Conservation (phyloP, 2,329 filamentous ascomycete genomes). For the Aureobasidium sp. region DNA sequence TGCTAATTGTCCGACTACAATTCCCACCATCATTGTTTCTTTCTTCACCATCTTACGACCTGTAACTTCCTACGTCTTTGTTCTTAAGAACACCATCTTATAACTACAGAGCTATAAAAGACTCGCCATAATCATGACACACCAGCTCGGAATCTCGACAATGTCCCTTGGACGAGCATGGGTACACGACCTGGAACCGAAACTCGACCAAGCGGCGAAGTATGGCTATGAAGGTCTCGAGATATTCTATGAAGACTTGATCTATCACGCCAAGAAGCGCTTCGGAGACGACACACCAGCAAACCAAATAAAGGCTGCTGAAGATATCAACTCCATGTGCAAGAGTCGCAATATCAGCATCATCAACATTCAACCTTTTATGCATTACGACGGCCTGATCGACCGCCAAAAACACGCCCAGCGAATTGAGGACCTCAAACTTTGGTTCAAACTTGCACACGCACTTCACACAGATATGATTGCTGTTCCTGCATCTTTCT, state of each 20-base stretch:
- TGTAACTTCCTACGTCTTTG: background rate
- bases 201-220: constrained; percentile 72
- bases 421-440: constrained; percentile 67
- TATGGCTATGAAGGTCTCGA: constrained; percentile 77
- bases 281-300: constrained; percentile 49
- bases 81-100: background rate
- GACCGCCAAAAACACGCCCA: constrained; percentile 65
- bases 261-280: constrained; percentile 61
- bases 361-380: constrained; percentile 81
- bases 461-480: constrained; percentile 76
- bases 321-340: constrained; percentile 64
- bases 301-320: constrained; percentile 63
- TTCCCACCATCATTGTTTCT: background rate
- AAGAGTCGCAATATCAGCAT: constrained; percentile 58
- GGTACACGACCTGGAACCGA: constrained; percentile 71
- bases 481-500: constrained; percentile 77
- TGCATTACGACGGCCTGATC: constrained; percentile 78
- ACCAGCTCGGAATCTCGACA: constrained; percentile 74
- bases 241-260: constrained; percentile 80
- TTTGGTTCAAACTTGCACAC: constrained; percentile 75
- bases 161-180: constrained; percentile 81
- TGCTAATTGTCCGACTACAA: background rate
- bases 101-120: background rate
- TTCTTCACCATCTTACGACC: background rate
- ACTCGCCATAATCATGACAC: constrained; percentile 45